Evolutionary conservation across 1,284 basidiomycete species (phyloP), one percentile per base, ranked within the genome.

Genomic region (Fomes fomentarius): DNA sequence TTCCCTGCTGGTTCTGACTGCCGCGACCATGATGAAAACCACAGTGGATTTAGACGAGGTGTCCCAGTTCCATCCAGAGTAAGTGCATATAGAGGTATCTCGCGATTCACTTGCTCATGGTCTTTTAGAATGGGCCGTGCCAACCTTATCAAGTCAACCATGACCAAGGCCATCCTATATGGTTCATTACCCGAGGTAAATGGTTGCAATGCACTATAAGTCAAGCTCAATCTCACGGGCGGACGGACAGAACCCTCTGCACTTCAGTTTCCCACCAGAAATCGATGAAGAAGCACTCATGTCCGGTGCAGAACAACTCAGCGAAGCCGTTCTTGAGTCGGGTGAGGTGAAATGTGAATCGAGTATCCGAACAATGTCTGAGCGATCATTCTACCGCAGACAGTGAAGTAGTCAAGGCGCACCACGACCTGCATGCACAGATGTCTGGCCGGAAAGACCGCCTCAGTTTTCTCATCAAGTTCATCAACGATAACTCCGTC

Each of bases 151-250:
- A 90, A 91, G 71, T 87, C 88, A 11, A 91, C 87, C 33, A 85
- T 96, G 80, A 93, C 89, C 50, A 92, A 95, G 68, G 93, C 91
- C 9, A 91, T 96, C 60, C 74, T 94, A 49, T 96, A 92, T 68
- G 88, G 89, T 4, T 80, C 89, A 22, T 74, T 84, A 60, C 73
- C 80, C 19, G 81, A 87, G 63, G 87, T 85, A 66, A 50, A 73
- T 44, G 21, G 14, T 12, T 19, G 12, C n/a, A 8, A 3, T 40
- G 3, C 28, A 34, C 47, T 6, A 34, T 15, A 39, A 22, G 12
- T 12, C 21, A 24, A 11, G 10, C 3, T 10, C 21, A 24, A 40
- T 11, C 38, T 30, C 28, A 30, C 28, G 12, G 6, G 6, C 12
- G 6, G 41, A 28, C 30, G 25, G 9, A 12, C 33, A 91, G 81